Percentiles rank a stretch among this genome's conserved stretches.
phyloP scores from a whole-genome alignment of 345 rosid species.

The Erucastrum elatum region DNA sequence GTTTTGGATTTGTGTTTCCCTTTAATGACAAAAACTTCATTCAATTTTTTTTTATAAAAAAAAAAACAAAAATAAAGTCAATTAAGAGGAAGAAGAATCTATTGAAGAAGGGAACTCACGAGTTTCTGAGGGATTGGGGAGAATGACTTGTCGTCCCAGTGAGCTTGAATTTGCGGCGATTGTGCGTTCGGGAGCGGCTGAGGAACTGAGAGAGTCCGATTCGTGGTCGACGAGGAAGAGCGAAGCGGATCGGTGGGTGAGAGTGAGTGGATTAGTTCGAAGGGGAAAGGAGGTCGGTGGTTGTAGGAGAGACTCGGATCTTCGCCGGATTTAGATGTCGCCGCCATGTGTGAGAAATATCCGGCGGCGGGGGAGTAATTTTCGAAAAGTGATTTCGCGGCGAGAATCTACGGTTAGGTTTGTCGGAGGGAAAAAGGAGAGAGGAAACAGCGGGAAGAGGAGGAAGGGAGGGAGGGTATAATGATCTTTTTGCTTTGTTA shows the following conservation, averaged over 20 bases:
- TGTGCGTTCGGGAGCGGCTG: constrained; percentile 31
- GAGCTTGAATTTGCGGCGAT: constrained; percentile 21
- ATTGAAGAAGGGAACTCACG: constrained; percentile 32
- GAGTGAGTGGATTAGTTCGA: constrained; percentile 42
- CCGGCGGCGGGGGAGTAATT: background rate
- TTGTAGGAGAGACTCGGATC: constrained; percentile 43
- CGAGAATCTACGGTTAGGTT: constrained; percentile 20
- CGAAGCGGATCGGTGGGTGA: constrained; percentile 30
- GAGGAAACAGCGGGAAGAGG: constrained; percentile 40
- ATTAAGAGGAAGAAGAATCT: background rate
- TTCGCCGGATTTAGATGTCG: constrained; percentile 50
- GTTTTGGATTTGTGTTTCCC: constrained; percentile 18
- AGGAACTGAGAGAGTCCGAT: constrained; percentile 23
- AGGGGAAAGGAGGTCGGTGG: constrained; percentile 47
- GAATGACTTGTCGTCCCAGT: constrained; percentile 37
- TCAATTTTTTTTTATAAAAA: background rate
- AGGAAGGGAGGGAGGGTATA: background rate
- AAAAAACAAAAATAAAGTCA: constrained; percentile 11
- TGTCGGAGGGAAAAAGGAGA: background rate
- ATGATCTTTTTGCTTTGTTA: background rate
- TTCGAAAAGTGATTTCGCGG: background rate
- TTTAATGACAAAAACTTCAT: constrained; percentile 6
- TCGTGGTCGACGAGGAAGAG: constrained; percentile 11
- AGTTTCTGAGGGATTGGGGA: constrained; percentile 41
- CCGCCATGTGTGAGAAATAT: constrained; percentile 23